Conservation (phyloP, 371 early-diverging fungal species). For the Apophysomyces ossiformis region DNA sequence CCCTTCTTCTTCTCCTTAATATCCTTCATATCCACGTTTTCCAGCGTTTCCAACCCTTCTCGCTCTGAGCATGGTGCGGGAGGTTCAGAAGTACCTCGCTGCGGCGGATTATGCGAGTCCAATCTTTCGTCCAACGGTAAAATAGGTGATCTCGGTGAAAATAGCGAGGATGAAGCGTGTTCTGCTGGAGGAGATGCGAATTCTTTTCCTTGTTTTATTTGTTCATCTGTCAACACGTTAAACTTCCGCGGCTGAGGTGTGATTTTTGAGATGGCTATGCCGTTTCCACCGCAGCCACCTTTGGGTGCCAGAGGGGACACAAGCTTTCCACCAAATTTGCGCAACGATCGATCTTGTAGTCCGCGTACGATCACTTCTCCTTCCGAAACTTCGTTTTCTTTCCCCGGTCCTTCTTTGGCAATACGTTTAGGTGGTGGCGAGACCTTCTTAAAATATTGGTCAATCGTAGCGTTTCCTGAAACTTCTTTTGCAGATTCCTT, state of each 20-base stretch:
- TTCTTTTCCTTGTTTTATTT: background rate
- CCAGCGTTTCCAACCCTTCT: background rate
- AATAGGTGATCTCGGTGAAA: background rate
- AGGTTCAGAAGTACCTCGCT: slow-evolving; percentile 6
- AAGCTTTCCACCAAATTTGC: background rate
- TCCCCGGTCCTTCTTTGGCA: background rate
- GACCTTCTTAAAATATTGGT: background rate
- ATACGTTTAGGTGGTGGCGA: background rate
- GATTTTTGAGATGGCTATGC: slow-evolving; percentile 1
- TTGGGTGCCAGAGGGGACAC: slow-evolving; percentile 1
- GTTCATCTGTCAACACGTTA: slow-evolving; percentile 4
- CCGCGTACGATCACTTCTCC: background rate
- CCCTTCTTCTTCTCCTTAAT: too few relatives aligned
- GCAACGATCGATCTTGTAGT: slow-evolving; percentile 2
- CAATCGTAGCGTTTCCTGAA: background rate
- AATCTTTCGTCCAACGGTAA: background rate
- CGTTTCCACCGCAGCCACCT: slow-evolving; percentile 3
- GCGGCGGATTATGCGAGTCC: background rate
- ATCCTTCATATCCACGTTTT: too few relatives aligned
- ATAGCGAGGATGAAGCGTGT: background rate
- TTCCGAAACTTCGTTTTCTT: background rate
- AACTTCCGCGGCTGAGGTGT: background rate
- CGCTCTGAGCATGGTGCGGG: background rate
- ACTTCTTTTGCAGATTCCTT: background rate
- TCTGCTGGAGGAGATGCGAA: slow-evolving; percentile 4